Base-by-base conservation (phyloP, 2,329 filamentous ascomycete species). In the Biscogniauxia marginata region DNA sequence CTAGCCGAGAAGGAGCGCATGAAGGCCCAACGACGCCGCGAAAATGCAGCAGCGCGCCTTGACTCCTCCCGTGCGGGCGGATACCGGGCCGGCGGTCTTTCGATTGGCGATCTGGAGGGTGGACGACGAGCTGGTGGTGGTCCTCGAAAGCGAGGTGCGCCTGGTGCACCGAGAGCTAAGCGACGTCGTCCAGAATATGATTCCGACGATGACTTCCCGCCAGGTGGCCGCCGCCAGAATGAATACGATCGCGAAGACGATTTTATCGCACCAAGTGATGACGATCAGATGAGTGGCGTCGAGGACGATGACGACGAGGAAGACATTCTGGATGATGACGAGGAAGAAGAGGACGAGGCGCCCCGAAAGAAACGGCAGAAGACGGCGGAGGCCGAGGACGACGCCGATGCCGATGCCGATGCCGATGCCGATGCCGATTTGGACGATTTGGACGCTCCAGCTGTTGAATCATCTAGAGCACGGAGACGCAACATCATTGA, bases 191-290 rank as follows among this genome's bases (percentile, higher is more conserved):
- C 80, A 57, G 89, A 90, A 63, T 89, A 91, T 58, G 89, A 93
- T 65, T 90, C 90, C 7, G 90, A 92, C 65, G 88, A 91, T 63
- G 88, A 90, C 57, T 78, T 86, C 34, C 84, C 84, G 16, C 80
- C 82, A 39, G 83, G 84, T 25, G 77, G 77, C 47, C 80, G 81
- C 25, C 82, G 84, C 52, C 82, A 87, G 57, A 88, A 93, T 62
- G 88, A 91, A 64, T 93, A 93, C 68, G 89, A 93, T 60, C 81
- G 88, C 68, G 88, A 88, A 30, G 90, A 93, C 67, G 90, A 88
- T 55, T 93, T 93, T 69, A 82, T 93, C 54, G 90, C 88, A 3
- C 80, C 79, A 3, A 91, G 87, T 65, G 89, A 91, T 62, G 88
- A 91, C 56, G 90, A 92, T 45, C 72, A 73, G 54, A 71, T 74